Conservation (phyloP, 2,329 filamentous ascomycete species). For the Aureobasidium sp. region DNA sequence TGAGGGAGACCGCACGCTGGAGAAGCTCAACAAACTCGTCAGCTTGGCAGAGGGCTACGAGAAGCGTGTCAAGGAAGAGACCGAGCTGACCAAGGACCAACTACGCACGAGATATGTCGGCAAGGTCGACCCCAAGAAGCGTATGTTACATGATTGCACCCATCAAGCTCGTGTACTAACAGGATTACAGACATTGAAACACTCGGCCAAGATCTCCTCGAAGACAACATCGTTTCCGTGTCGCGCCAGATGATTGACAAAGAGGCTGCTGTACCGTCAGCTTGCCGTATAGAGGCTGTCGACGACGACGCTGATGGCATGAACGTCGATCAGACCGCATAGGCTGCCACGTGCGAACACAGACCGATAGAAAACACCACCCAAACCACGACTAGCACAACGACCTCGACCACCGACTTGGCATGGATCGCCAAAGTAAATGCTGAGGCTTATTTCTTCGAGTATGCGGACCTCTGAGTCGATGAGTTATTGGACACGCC, state of each 20-base stretch:
- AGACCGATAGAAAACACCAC: not conserved
- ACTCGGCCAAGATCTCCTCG: constrained; percentile 90
- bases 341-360: not conserved
- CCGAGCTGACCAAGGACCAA: constrained; percentile 91
- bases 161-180: not conserved
- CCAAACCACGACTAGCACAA: not conserved
- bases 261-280: constrained; percentile 74
- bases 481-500: not conserved
- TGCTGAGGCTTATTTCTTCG: not conserved
- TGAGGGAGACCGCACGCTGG: constrained; percentile 78
- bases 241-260: constrained; percentile 99
- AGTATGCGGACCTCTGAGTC: not conserved
- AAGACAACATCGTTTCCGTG: constrained; percentile 99
- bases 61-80: constrained; percentile 98
- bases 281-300: constrained; percentile 41
- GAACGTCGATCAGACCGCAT: constrained; percentile 9
- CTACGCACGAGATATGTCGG: constrained; percentile 98
- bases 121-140: constrained; percentile 99
- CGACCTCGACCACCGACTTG: no score
- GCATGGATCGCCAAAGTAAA: no score
- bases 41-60: constrained; percentile 90
- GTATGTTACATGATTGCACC: constrained; percentile 32
- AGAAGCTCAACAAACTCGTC: constrained; percentile 79
- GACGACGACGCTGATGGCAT: constrained; percentile 41
- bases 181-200: constrained; percentile 65